Base-by-base conservation (phyloP, 495 filamentous ascomycete species). In the Bacidia rubella region DNA sequence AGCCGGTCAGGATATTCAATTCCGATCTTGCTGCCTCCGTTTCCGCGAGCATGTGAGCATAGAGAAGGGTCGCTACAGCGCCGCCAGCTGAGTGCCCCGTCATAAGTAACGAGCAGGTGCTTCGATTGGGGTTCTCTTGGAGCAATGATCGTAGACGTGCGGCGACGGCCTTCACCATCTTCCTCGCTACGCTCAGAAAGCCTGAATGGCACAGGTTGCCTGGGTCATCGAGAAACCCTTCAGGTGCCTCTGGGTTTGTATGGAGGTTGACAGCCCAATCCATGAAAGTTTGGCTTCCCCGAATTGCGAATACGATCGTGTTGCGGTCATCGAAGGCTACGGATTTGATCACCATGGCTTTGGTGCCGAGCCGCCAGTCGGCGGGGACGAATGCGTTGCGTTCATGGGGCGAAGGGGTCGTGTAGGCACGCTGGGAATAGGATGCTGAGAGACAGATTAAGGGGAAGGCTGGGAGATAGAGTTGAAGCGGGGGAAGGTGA, bases 71-170 rank as follows among this genome's bases (percentile, higher is more conserved):
- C 2, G 87, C 87, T 0, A 94, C 78, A 4, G 87, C 87, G 2
- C 87, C 87, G 15, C 87, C 87, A 0, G 87, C 87, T 5, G 83
- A 87, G 59, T 92, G 87, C 2, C 87, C 87, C 0, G 86, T 90
- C 53, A 93, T 82, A 10, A 93, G 68, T 3, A 93, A 75, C 12
- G 80, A 85, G 59, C 81, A 83, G 21, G 71, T 69, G 3, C 74
- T 71, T 19, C 85, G 74, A n/a, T 65, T 63, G 0, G 85, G 82
- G 57, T 89, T 74, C 54, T 87, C 81, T 58, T 81, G 72, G 0
- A 90, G 70, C 1, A 90, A 68, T 46, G 74, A 66, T 0, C 80
- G 75, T 2, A 92, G 73, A 15, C 80, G 78, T 2, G 76, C 71
- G 1, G 86, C 83, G 2, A 90, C 80, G 0, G 81, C 77, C 1